phyloP scores from a whole-genome alignment of 805 yeast species.

The Blastobotrys terrestris region DNA sequence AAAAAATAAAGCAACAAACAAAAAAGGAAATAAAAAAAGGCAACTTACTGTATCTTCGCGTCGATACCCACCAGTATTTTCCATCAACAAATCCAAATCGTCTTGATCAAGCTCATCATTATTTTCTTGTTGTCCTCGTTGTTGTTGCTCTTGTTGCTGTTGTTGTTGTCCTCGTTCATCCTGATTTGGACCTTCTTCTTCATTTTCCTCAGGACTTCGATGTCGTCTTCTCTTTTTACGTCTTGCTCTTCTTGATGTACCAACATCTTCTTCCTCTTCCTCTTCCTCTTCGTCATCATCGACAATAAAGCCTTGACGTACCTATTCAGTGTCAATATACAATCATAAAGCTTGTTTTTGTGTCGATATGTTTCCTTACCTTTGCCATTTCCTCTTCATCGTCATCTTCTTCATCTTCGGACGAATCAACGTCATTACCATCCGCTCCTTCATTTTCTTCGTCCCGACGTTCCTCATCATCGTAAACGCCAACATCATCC shows the following conservation, averaged over 20 bases:
- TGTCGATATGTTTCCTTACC: conserved; percentile 17
- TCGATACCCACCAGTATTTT: conserved; percentile 60
- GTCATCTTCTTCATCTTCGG: conserved; percentile 89
- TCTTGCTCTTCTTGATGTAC: not conserved
- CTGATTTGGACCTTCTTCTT: conserved; percentile 14
- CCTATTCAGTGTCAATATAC: conserved; percentile 24
- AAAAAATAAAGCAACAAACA: not conserved
- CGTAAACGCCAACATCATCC: conserved; percentile 13
- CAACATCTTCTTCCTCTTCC: conserved; percentile 21
- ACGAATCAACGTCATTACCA: conserved; percentile 53
- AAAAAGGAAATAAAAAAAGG: not conserved
- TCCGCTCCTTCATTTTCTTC: conserved; percentile 28
- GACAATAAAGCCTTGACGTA: conserved; percentile 89
- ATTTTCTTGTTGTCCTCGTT: conserved; percentile 10
- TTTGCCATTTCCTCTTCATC: conserved; percentile 84
- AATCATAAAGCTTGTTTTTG: not conserved
- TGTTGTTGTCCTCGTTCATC: conserved; percentile 7
- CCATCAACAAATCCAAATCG: conserved; percentile 86
- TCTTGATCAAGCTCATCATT: conserved; percentile 86
- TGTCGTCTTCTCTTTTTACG: conserved; percentile 14
- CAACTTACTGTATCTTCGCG: conserved; percentile 30
- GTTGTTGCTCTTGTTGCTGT: conserved; percentile 8
- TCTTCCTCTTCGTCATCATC: conserved; percentile 78
- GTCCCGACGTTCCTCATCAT: conserved; percentile 13
- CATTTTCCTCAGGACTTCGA: conserved; percentile 12